phyloP scores from a whole-genome alignment of 306 rosid species.

The Mimosa pudica region DNA sequence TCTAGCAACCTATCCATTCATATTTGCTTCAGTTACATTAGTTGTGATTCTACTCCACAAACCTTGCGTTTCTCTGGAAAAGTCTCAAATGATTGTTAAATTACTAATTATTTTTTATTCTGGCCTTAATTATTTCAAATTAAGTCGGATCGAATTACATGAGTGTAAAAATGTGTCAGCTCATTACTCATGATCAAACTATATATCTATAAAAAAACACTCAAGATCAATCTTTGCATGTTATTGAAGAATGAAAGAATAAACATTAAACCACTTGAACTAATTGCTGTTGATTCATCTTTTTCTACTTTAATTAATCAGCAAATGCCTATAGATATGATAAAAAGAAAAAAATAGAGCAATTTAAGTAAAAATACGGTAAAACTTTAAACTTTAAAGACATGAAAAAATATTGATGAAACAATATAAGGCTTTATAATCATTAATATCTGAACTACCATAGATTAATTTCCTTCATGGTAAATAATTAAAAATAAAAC shows the following conservation, averaged over 20 bases:
- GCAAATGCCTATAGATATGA: no score
- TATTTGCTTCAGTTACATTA: background rate
- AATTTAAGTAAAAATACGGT: no score
- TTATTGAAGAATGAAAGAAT: no score
- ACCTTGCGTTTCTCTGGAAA: slow-evolving; percentile 43
- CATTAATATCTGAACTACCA: no score
- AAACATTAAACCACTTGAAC: no score
- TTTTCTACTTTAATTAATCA: no score
- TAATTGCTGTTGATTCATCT: no score
- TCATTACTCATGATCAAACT: background rate
- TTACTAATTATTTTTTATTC: background rate
- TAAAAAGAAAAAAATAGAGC: no score
- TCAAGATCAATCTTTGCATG: background rate
- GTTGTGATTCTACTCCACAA: slow-evolving; percentile 25
- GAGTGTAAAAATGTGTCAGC: background rate
- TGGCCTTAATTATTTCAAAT: background rate
- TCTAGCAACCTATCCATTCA: slow-evolving; percentile 17
- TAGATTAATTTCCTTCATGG: background rate
- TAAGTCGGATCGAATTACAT: background rate
- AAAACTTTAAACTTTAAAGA: no score
- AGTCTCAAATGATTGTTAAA: slow-evolving; percentile 17
- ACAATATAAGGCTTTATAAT: no score
- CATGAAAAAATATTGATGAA: no score
- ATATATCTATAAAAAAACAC: background rate
- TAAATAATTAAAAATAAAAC: no score